A percentile compares a stretch with the other conserved stretches of the same genome.
Conservation (phyloP, 139 green algal genomes). For the Dunaliella sp. region DNA sequence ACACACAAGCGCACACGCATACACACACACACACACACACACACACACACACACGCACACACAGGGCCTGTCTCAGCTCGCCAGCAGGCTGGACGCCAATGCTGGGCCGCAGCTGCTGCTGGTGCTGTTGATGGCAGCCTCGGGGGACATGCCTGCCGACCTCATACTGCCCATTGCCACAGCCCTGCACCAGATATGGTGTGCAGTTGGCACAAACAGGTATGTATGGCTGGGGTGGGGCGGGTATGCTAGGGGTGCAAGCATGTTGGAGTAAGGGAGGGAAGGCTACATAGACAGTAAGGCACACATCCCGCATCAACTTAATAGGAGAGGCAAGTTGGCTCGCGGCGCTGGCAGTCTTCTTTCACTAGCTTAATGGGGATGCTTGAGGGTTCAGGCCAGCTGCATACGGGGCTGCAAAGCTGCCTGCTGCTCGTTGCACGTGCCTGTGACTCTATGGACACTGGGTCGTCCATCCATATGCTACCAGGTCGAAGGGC, state of each 20-base stretch:
- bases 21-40: background rate
- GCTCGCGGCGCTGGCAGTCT: background rate
- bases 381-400: too few relatives aligned
- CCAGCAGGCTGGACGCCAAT: constrained; percentile 10
- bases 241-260: background rate
- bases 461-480: too few relatives aligned
- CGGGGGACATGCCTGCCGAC: constrained; percentile 52
- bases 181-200: constrained; percentile 45
- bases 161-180: constrained; percentile 40
- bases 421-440: too few relatives aligned
- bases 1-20: background rate
- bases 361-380: too few relatives aligned
- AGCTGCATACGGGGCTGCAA: too few relatives aligned
- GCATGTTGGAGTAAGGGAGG: background rate
- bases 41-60: background rate
- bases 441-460: too few relatives aligned
- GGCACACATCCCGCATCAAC: background rate
- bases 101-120: constrained; percentile 28
- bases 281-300: too few relatives aligned
- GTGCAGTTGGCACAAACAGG: constrained; percentile 20
- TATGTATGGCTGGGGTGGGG: background rate
- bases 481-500: too few relatives aligned
- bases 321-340: too few relatives aligned
- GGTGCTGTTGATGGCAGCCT: constrained; percentile 39
- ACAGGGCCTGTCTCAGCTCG: constrained; percentile 11